Base-by-base conservation (phyloP, 495 filamentous ascomycete species). In the Geoglossum glabrum region DNA sequence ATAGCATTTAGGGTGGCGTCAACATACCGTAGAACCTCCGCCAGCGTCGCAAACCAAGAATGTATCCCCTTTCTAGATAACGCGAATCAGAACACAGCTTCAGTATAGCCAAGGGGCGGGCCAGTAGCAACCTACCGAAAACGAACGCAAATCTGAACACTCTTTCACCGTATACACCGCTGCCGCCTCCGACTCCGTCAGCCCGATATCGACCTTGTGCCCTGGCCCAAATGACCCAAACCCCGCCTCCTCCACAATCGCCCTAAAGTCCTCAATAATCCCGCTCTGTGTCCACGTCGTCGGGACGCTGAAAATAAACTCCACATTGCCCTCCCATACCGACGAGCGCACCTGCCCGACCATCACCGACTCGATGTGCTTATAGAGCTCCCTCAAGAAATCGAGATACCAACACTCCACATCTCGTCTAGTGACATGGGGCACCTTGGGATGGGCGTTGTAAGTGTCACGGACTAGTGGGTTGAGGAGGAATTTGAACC, bases 131-230 rank as follows among this genome's bases (percentile, higher is more conserved):
- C 40, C 10, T 19, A 45, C 40, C n/a, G 17, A 1, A 45, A 45
- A 45, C 4, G 17, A 1, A 45, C 23, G 5, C 40, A 45, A 17
- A 13, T 62, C 69, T n/a, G n/a, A n/a, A n/a, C n/a, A n/a, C 40
- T 71, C 70, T 23, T 70, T 72, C 6, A 70, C 71, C 0, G 73
- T 70, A 63, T 76, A 74, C 0, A 83, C 79, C 13, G 82, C 82
- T 5, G 81, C 81, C 4, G 81, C 81, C 64, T 85, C 81, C 3
- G 81, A 79, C 64, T 85, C 82, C 0, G 82, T 85, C 17, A 84
- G 64, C 19, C 79, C 78, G 45, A 85, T 79, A n/a, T 61, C 64
- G 0, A 74, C 75, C 5, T 65, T 67, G 64, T 82, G 77, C 21
- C 65, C 65, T 0, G 58, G 55, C 1, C 69, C 68, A 40, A 72